These are phyloP conservation scores for Vickermania ingenoplastis DNA, from an alignment of 208 protist species.

Conservation along the genomic window DNA sequence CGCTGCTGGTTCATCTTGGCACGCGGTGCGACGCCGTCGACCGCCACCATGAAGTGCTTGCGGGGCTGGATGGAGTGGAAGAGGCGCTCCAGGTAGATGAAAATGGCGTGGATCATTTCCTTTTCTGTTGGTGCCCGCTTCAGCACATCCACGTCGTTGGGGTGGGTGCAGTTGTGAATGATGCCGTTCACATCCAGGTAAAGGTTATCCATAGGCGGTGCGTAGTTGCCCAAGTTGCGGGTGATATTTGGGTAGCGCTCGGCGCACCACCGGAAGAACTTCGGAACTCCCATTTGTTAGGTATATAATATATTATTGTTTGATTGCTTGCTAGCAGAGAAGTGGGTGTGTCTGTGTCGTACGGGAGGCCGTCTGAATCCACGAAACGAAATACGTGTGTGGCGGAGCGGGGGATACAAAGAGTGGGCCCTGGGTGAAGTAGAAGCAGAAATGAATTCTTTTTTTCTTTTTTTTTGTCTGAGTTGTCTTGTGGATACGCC, in stretches of 20 bases:
- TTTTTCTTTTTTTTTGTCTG: background rate
- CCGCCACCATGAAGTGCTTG: conserved; percentile 96
- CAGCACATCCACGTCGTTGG: conserved; percentile 88
- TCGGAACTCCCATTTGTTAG: conserved; percentile 92
- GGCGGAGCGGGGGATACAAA: too few species aligned
- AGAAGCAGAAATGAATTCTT: too few species aligned
- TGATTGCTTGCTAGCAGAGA: background rate
- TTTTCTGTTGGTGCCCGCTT: conserved; percentile 85
- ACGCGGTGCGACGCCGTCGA: conserved; percentile 97
- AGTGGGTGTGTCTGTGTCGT: too few species aligned
- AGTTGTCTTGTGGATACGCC: too few species aligned
- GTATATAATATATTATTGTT: background rate
- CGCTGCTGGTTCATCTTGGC: conserved; percentile 99
- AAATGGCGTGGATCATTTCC: conserved; percentile 94
- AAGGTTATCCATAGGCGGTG: conserved; percentile 96
- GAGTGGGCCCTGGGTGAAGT: too few species aligned
- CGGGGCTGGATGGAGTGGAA: conserved; percentile 93
- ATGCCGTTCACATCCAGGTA: conserved; percentile 99
- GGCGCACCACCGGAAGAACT: conserved; percentile 96
- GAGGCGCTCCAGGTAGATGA: conserved; percentile 95
- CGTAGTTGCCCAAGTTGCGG: conserved; percentile 80
- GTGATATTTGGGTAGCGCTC: conserved; percentile 95
- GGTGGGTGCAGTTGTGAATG: conserved; percentile 98
- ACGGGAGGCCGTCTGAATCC: too few species aligned
- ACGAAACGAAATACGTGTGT: too few species aligned